Evolutionary conservation across 2,329 filamentous ascomycete species (phyloP), one percentile per base, ranked within the genome.

Genomic region (Apiospora hydei): DNA sequence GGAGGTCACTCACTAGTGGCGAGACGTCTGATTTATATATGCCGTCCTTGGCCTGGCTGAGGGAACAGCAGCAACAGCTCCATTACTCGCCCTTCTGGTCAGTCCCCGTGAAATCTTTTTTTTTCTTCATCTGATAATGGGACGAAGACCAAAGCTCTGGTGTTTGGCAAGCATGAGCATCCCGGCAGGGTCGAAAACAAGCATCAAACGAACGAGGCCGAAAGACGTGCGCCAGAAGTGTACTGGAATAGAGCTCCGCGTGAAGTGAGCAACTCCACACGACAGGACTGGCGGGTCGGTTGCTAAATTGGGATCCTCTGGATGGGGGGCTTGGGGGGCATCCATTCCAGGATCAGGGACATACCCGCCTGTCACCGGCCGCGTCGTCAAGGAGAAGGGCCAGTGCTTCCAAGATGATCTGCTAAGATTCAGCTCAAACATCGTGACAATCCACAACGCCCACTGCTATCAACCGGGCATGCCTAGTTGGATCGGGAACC

Each of bases 121-220:
- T 68, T 30, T 30, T 30, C 26, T 68, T 74, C 70, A 71, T 34
- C 70, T 71, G 41, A 74, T 69, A 70, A 34, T 57, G 57, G 69
- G 51, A 57, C 61, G 66, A 72, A 70, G 67, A 67, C 5, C 72
- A 75, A 75, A 73, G 73, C 75, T 77, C 74, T 74, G 78, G 79
- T 81, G 84, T 83, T 83, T 79, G 80, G 79, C 79, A 76, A 80
- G 82, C 80, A 82, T 83, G 77, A 81, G 77, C 80, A 78, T 81
- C 77, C 76, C 76, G 79, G 77, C 81, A 82, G 78, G 82, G 80
- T 77, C 80, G 75, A 79, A 85, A 83, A 85, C 84, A 85, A 82
- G 82, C 81, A 83, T 85, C 83, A 85, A 84, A 84, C 84, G 80
- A 76, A 80, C 75, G 76, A 79, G 75, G 74, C 72, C 74, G 75